Evolutionary conservation across 371 early-diverging fungal genomes (phyloP).

Genomic region (Mucor ambiguus): DNA sequence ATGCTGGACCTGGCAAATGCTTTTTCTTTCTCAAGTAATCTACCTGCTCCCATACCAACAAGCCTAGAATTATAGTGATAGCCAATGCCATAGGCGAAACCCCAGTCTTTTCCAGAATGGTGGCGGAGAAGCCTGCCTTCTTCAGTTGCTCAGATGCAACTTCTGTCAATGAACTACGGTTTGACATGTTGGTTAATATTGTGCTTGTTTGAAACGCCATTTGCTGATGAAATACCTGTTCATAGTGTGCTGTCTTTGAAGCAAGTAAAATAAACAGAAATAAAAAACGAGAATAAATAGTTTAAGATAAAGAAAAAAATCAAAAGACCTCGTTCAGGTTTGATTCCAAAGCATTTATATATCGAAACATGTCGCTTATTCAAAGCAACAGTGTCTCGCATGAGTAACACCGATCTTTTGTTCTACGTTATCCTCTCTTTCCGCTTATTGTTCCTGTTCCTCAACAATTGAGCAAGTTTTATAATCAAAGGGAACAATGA

Average conservation of each 20-base stretch:
- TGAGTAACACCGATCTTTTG: conserved; percentile 4
- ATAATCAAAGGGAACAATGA: background rate
- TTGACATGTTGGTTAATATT: background rate
- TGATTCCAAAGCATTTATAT: background rate
- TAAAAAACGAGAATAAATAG: background rate
- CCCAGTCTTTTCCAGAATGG: conserved; percentile 4
- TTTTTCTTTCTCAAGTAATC: conserved; percentile 29
- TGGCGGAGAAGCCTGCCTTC: background rate
- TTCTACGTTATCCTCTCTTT: background rate
- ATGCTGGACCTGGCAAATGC: conserved; percentile 31
- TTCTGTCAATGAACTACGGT: background rate
- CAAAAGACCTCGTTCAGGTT: background rate
- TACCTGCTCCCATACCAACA: conserved; percentile 28
- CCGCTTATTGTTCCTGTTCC: background rate
- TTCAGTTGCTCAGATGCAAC: conserved; percentile 7
- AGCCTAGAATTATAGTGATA: conserved; percentile 18
- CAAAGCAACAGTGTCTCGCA: background rate
- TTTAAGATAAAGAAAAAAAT: background rate
- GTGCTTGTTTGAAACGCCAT: too few species aligned
- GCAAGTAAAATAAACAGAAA: background rate
- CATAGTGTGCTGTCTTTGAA: background rate
- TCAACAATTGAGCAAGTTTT: background rate
- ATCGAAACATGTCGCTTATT: background rate
- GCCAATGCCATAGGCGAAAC: conserved; percentile 19
- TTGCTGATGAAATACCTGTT: background rate